Base-by-base conservation (phyloP, 148 eudicot species). In the Cornus florida region DNA sequence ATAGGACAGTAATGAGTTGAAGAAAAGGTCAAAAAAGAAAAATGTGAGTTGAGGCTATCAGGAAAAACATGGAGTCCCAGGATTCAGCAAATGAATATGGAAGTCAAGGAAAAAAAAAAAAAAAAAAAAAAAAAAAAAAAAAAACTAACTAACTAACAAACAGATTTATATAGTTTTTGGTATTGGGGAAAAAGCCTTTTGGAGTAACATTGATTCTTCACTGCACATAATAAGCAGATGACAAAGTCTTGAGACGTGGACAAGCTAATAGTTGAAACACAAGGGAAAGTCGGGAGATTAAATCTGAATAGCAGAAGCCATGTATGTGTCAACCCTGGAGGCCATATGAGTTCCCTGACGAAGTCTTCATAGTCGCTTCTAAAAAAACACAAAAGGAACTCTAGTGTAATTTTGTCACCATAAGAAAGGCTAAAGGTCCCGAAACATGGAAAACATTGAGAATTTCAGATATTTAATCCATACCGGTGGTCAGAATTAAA, bases 351-450 rank as follows among this genome's bases (percentile, higher is more conserved):
- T 53, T 96, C 97, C 84, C 93, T 87, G 67, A 96, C 89, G 73
- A 96, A 92, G 82, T 96, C 99, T 86, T 96, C 98, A 88, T 96
- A 96, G 85, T 93, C 98, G 70, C 92, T 87, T 86, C 99, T 96
- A 89, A 46, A 75, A 83, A 72, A 69, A 82, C 60, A 70, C 12
- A 74, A 17, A 48, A 22, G 31, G 35, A 73, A 68, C 23, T 65
- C 20, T 70, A 74, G 14, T 73, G 43, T 69, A 65, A 72, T 10
- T 74, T 24, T 46, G 57, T 8, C 5, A 48, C 41, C 62, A 16
- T 48, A 75, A 46, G 39, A 28, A 68, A 80, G 71, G 24, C 33
- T 48, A 81, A 53, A 64, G 38, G 13, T 33, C 59, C 72, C 3
- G 13, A 56, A 71, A 76, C 20, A 53, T 39, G 70, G 39, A 71